Percentiles rank a stretch among this genome's conserved stretches.
These are phyloP conservation scores for Dysphania ambrosioides DNA, from an alignment of 148 eudicot species.

Conservation along the genomic window DNA sequence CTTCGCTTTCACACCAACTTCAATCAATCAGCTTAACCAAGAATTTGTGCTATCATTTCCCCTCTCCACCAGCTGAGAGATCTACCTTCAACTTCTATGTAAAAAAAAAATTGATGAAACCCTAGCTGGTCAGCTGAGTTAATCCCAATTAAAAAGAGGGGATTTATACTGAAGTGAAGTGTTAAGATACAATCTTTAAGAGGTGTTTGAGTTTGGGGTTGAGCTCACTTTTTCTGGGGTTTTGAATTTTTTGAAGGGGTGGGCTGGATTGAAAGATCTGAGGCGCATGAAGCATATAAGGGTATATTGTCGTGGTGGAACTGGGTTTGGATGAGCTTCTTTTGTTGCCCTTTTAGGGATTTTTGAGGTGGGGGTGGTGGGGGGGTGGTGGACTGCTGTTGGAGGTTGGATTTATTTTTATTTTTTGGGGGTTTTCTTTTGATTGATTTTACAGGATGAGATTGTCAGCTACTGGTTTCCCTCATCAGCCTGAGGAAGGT, in stretches of 20 bases:
- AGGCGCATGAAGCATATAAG: constrained; percentile 38
- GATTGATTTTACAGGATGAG: constrained; percentile 37
- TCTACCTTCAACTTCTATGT: constrained; percentile 4
- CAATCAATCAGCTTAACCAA: constrained; percentile 19
- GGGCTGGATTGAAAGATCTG: constrained; percentile 28
- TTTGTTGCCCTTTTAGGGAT: constrained; percentile 11
- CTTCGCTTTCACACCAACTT: constrained; percentile 9
- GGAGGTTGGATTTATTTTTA: not conserved
- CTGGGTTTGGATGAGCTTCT: constrained; percentile 35
- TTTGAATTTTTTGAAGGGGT: not conserved
- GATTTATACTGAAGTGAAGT: not conserved
- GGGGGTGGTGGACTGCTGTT: constrained; percentile 5
- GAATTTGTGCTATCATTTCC: not conserved
- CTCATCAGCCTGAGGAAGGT: constrained; percentile 45
- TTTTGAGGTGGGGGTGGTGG: constrained; percentile 12
- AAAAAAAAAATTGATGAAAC: constrained; percentile 4
- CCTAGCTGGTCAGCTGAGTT: constrained; percentile 26
- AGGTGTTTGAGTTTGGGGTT: not conserved
- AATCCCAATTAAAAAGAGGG: not conserved
- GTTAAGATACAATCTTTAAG: not conserved
- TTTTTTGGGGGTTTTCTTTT: constrained; percentile 15
- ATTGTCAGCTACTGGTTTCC: constrained; percentile 33
- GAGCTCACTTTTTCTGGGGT: not conserved
- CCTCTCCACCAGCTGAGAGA: constrained; percentile 15
- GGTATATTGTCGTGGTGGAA: constrained; percentile 32